A percentile compares a stretch with the other conserved stretches of the same genome.
Evolutionary conservation across 805 yeast genomes (phyloP).

Genomic region (Myxozyma melibiosi): DNA sequence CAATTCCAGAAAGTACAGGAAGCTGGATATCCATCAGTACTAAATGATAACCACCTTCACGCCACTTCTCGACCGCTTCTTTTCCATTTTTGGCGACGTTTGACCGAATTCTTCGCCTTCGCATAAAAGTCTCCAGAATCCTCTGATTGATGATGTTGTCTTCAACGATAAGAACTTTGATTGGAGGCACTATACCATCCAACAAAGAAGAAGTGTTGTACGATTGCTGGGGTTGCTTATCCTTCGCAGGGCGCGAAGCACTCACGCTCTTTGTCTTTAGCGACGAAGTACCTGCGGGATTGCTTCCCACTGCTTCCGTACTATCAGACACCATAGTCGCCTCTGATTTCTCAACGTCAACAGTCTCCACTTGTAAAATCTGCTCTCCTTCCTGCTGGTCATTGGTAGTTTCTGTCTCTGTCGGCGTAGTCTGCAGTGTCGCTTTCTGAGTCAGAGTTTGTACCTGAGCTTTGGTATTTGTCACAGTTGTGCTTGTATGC

Average conservation of each 20-base stretch:
- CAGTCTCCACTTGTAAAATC: no score
- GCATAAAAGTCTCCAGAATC: conserved; percentile 83
- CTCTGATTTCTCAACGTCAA: no score
- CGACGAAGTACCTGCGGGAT: no score
- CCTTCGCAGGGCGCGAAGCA: neutral
- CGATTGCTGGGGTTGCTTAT: neutral
- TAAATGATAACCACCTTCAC: conserved; percentile 89
- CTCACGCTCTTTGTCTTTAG: no score
- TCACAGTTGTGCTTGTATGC: neutral
- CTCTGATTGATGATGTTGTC: conserved; percentile 94
- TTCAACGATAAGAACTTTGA: conserved; percentile 90
- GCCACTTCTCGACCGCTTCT: conserved; percentile 94
- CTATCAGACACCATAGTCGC: no score
- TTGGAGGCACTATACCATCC: conserved; percentile 76
- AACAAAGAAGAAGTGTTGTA: conserved; percentile 21
- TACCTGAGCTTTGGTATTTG: neutral
- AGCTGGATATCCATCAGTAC: conserved; percentile 96
- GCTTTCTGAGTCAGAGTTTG: conserved; percentile 6
- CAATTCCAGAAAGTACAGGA: conserved; percentile 94
- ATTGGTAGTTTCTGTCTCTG: no score
- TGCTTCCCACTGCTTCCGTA: no score
- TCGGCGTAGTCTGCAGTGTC: conserved; percentile 16
- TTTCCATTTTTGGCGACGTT: conserved; percentile 90
- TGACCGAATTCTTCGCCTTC: conserved; percentile 80
- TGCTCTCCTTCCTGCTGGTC: no score